Base-by-base conservation (phyloP, 139 green algal species). In the Zygnema circumcarinatum region DNA sequence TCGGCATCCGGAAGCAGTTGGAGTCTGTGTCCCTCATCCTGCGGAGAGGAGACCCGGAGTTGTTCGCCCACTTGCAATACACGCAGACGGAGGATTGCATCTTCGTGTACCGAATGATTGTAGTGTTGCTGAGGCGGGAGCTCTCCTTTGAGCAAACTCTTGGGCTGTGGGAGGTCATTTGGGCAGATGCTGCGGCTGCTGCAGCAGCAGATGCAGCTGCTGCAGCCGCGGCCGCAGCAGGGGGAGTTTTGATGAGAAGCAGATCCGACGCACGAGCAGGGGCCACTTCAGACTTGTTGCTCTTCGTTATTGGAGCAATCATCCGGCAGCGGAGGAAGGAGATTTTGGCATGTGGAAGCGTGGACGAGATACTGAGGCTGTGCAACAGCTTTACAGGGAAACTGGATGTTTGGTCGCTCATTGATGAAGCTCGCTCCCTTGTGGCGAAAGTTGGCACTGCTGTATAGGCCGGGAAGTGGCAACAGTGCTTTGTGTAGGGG, bases 61-160 rank as follows among this genome's bases (percentile, higher is more conserved):
- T 94, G 11, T 89, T 76, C 75, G 31, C 21, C 3, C 84, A 89
- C 33, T 67, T 89, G 11, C 33, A 52, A 41, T 52, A 25, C 35
- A 35, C 76, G 22, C 25, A 38, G 20, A 67, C 74, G 25, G 79
- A 76, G 87, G 74, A 83, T 40, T 89, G 69, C 81, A 89, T 82
- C 22, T 82, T 83, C 68, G 81, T 79, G 25, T 87, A 86, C 40
- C 2, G 83, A 1, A 85, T 84, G 94, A 79, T 95, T 31, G 87
- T 97, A 29, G 95, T 96, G 0, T 84, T 95, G 83, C 90, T 98
- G 91, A 89, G 94, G 32, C 83, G 95, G 11, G 95, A 98, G 87
- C 86, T 98, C 79, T 74, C 89, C 0, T 73, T 95, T 0, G 87
- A 89, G 0, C 86, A 96, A 84, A 93, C 83, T 31, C 73, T 88